Evolutionary conservation across 768 basidiomycete species (phyloP).

Genomic region (Serendipita sp.): DNA sequence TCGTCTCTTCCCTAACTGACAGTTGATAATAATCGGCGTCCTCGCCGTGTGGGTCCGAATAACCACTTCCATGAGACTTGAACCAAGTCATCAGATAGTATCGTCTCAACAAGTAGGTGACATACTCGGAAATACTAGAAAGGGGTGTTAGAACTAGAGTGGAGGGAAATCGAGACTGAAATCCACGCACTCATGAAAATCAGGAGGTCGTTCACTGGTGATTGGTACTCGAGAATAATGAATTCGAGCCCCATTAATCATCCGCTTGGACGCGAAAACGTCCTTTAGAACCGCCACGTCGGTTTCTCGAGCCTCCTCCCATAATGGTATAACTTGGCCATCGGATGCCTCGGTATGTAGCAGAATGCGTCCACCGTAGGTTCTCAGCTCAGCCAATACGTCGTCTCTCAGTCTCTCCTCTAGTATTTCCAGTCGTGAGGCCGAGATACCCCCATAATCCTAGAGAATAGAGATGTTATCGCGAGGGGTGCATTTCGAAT

Average conservation of each 20-base stretch:
- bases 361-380: constrained; percentile 74
- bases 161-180: constrained; percentile 13
- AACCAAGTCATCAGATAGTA: constrained; percentile 22
- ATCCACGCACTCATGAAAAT: constrained; percentile 16
- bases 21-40: constrained; percentile 83
- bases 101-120: constrained; percentile 25
- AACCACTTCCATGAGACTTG: constrained; percentile 61
- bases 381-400: constrained; percentile 62
- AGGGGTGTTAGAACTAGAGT: constrained; percentile 18
- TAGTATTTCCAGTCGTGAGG: constrained; percentile 70
- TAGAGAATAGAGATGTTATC: not conserved
- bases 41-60: constrained; percentile 48
- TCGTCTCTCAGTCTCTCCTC: constrained; percentile 85
- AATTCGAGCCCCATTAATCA: constrained; percentile 36
- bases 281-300: constrained; percentile 76
- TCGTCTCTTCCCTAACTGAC: constrained; percentile 84
- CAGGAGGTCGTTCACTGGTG: constrained; percentile 58
- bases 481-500: not conserved
- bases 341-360: constrained; percentile 80
- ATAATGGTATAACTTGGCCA: constrained; percentile 80
- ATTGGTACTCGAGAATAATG: constrained; percentile 79
- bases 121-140: not conserved
- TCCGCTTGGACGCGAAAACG: constrained; percentile 53
- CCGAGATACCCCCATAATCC: constrained; percentile 91
- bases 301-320: constrained; percentile 68